These are phyloP conservation scores for Solanum stenotomum DNA, from an alignment of 257 asterid genomes.

Conservation along the genomic window DNA sequence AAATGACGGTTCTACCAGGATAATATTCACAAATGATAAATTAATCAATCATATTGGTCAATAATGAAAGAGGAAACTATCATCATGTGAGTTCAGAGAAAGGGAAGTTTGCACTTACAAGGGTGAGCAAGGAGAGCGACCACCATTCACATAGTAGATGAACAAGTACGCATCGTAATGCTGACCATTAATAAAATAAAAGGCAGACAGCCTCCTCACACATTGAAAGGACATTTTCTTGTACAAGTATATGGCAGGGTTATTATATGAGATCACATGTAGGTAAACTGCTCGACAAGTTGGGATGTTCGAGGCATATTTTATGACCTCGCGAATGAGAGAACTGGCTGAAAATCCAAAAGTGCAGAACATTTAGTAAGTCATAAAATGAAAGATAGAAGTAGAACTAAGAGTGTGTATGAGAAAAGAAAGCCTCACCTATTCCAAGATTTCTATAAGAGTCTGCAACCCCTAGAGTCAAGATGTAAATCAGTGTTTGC, in stretches of 20 bases:
- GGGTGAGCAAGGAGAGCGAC: constrained; percentile 95
- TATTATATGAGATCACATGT: constrained; percentile 93
- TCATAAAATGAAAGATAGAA: background rate
- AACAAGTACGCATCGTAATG: constrained; percentile 85
- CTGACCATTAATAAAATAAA: constrained; percentile 77
- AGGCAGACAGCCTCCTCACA: constrained; percentile 55
- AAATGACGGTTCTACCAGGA: background rate
- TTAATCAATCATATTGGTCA: background rate
- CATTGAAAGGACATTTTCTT: constrained; percentile 85
- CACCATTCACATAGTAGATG: constrained; percentile 87
- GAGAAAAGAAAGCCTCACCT: constrained; percentile 36
- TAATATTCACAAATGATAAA: background rate
- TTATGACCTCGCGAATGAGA: constrained; percentile 63
- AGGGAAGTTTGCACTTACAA: constrained; percentile 47
- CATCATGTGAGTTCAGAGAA: background rate
- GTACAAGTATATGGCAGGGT: constrained; percentile 83
- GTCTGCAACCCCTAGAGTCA: constrained; percentile 88
- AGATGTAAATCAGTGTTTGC: constrained; percentile 70
- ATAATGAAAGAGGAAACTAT: background rate
- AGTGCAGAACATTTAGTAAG: constrained; percentile 11
- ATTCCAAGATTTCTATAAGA: constrained; percentile 81
- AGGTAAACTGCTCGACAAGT: constrained; percentile 85
- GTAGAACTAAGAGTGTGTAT: background rate
- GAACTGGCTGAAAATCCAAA: constrained; percentile 67
- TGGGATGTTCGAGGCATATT: constrained; percentile 61